These are phyloP conservation scores for Schizosaccharomyces cryophilus DNA, from an alignment of 805 yeast species.

Conservation along the genomic window DNA sequence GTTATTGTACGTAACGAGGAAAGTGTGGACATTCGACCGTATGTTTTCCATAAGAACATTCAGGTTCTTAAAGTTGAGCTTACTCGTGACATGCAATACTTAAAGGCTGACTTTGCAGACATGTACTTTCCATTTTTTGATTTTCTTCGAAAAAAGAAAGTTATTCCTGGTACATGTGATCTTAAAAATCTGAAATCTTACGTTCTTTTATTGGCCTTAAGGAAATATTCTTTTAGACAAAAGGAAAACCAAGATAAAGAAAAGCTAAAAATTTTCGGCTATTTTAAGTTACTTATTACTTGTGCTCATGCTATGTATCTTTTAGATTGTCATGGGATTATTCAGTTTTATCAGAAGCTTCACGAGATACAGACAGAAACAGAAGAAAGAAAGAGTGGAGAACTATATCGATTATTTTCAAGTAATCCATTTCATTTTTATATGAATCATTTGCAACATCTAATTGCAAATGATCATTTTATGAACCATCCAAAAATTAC, in stretches of 20 bases:
- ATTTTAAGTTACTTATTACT: background rate
- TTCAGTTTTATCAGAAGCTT: background rate
- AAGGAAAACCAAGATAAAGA: background rate
- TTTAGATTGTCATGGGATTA: background rate
- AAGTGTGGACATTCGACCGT: constrained; percentile 49
- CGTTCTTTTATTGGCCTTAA: background rate
- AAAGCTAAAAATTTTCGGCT: background rate
- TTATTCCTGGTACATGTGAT: background rate
- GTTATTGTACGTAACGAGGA: constrained; percentile 73
- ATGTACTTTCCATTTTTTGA: background rate
- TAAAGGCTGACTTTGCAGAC: background rate
- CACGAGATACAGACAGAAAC: background rate
- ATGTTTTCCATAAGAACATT: constrained; percentile 28
- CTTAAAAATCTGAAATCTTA: background rate
- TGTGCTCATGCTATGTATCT: background rate
- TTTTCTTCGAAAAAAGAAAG: background rate
- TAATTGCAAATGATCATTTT: background rate
- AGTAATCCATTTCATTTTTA: background rate
- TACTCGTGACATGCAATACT: background rate
- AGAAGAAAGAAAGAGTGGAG: background rate
- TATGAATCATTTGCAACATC: background rate
- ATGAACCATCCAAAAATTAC: background rate
- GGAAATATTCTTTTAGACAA: background rate
- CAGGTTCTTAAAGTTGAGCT: background rate
- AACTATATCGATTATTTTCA: background rate